Base-by-base conservation (phyloP, 768 basidiomycete species). In the Phlegmacium glaucopus region DNA sequence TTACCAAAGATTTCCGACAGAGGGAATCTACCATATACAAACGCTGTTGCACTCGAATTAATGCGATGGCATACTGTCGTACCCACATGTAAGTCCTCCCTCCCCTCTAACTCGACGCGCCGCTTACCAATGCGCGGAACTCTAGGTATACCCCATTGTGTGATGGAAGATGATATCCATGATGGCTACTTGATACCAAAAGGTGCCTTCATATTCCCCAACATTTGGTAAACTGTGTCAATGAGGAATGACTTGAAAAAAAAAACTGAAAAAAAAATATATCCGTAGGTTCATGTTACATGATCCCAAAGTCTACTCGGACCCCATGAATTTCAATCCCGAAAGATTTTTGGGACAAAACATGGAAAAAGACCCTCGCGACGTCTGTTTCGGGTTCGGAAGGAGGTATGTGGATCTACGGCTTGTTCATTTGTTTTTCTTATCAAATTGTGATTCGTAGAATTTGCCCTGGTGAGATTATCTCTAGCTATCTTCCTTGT, bases 161-260 rank as follows among this genome's bases (percentile, higher is more conserved):
- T n/a, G n/a, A n/a, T n/a, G n/a, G n/a, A n/a, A n/a, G n/a, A n/a
- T n/a, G n/a, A n/a, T n/a, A n/a, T n/a, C 67, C 79, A 84, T 39
- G 66, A 79, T 26, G 81, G 82, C 4, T 78, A 79, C 59, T 73
- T 74, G 25, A 80, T 85, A 39, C 83, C 83, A 8, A 76, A 82
- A 52, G 79, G 79, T 7, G 63, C 78, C 5, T 57, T 80, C 29
- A 62, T 80, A 4, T 69, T 80, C 34, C 61, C 71, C 5, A 82
- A 82, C 44, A 27, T 27, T 12, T 27, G n/a, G 4, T 11, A 4
- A n/a, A 11, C 13, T 10, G 15, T 44, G 29, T 35, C 9, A 28
- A 10, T 25, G 22, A 8, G n/a, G 17, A 16, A n/a, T n/a, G n/a
- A n/a, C n/a, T n/a, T n/a, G 22, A 10, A 34, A 32, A 12, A 15